Evolutionary conservation across 2,329 filamentous ascomycete species (phyloP).

Genomic region (Ampelomyces quisqualis): DNA sequence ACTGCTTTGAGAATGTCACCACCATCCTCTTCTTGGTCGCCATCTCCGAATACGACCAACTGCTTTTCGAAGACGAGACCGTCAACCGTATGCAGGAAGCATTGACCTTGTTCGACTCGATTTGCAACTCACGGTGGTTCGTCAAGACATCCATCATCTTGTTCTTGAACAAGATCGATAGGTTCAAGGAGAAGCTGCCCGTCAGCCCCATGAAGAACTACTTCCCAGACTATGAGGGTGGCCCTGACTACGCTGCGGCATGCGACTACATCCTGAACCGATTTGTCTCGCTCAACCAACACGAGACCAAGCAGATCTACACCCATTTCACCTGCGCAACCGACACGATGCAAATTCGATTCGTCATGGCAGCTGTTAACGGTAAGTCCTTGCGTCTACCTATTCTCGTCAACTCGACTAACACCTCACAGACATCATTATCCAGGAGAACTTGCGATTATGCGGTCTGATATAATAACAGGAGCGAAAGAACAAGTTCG

Average conservation of each 20-base stretch:
- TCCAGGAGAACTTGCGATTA: constrained; percentile 96
- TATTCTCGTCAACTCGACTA: constrained; percentile 38
- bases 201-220: constrained; percentile 75
- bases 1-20: constrained; percentile 97
- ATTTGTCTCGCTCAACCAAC: constrained; percentile 97
- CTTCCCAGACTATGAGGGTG: constrained; percentile 77
- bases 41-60: constrained; percentile 95
- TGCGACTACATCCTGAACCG: constrained; percentile 99
- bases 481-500: constrained; percentile 22
- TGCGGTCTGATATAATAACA: constrained; percentile 85
- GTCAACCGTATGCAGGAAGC: constrained; percentile 75
- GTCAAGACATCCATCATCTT: constrained; percentile 72
- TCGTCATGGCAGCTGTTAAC: constrained; percentile 99
- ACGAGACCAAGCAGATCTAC: constrained; percentile 99
- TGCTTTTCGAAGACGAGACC: constrained; percentile 93
- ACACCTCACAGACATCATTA: constrained; percentile 83
- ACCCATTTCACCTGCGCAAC: constrained; percentile 99
- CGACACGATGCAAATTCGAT: constrained; percentile 97
- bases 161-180: constrained; percentile 74
- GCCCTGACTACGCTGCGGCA: constrained; percentile 90
- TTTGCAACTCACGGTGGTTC: constrained; percentile 72
- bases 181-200: constrained; percentile 73
- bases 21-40: constrained; percentile 95
- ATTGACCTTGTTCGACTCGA: constrained; percentile 69
- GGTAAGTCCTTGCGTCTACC: constrained; percentile 58